phyloP scores from a whole-genome alignment of 768 basidiomycete species.

The Tulasnella sp. region DNA sequence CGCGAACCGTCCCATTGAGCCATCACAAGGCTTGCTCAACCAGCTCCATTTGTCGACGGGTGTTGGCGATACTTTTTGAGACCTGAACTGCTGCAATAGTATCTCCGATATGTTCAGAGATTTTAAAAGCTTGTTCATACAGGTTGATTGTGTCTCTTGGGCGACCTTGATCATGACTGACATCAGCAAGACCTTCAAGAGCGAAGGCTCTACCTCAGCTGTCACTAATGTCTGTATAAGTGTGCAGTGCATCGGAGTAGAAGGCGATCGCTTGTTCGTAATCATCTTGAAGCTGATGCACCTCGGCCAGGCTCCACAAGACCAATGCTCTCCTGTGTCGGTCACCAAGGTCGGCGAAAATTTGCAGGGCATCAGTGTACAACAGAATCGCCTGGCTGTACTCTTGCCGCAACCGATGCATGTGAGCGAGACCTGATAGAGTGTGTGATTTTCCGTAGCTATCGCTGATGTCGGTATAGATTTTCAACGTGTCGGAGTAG shows the following conservation, averaged over 20 bases:
- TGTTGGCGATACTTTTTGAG: background rate
- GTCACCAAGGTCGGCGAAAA: background rate
- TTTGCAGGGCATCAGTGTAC: background rate
- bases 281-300: background rate
- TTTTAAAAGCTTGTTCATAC: background rate
- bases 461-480: background rate
- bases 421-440: background rate
- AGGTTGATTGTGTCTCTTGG: background rate
- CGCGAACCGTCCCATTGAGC: background rate
- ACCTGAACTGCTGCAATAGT: background rate
- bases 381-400: background rate
- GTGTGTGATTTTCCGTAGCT: background rate
- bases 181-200: background rate
- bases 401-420: background rate
- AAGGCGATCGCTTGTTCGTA: too few relatives aligned
- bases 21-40: background rate
- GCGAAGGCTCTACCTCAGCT: background rate
- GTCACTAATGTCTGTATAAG: background rate
- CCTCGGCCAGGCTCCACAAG: background rate
- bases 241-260: too few relatives aligned
- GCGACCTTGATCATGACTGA: background rate
- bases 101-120: background rate
- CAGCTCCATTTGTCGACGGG: background rate
- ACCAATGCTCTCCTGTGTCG: background rate
- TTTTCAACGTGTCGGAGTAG: background rate